Percentiles rank a stretch among this genome's conserved stretches.
These are phyloP conservation scores for Miamiensis avidus DNA, from an alignment of 169 alveolate genomes.

Conservation along the genomic window DNA sequence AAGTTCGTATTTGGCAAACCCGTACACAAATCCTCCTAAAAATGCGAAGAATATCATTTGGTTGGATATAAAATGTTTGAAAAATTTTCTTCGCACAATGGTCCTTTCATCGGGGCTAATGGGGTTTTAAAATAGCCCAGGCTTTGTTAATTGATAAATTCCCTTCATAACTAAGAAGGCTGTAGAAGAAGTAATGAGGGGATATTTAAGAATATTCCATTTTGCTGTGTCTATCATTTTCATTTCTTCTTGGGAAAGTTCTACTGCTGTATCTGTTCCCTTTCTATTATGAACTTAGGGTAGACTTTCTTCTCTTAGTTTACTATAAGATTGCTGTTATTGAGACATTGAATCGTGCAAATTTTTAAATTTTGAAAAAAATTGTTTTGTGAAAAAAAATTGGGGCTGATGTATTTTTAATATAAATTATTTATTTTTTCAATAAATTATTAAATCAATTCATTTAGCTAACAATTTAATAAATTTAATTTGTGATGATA, in stretches of 20 bases:
- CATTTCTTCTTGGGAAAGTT: not conserved
- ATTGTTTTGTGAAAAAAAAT: no score
- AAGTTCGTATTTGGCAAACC: not conserved
- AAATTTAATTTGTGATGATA: no score
- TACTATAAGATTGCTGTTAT: not conserved
- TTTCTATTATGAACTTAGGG: not conserved
- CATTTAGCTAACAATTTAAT: no score
- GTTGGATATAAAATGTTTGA: not conserved
- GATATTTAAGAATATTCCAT: not conserved
- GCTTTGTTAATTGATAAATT: not conserved
- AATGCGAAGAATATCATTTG: not conserved
- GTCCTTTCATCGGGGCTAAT: not conserved
- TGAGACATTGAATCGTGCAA: no score
- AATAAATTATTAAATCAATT: no score
- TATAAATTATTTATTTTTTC: no score
- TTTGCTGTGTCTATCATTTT: no score
- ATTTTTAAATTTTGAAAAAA: no score
- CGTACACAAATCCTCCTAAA: not conserved
- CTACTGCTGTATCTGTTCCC: not conserved
- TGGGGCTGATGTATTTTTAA: no score
- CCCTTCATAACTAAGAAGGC: not conserved
- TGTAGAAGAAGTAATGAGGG: not conserved
- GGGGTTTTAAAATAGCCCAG: not conserved
- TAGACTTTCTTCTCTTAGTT: not conserved
- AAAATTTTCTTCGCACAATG: not conserved